Conservation (phyloP, 2,329 filamentous ascomycete species). For the Aspergillus arachidicola region DNA sequence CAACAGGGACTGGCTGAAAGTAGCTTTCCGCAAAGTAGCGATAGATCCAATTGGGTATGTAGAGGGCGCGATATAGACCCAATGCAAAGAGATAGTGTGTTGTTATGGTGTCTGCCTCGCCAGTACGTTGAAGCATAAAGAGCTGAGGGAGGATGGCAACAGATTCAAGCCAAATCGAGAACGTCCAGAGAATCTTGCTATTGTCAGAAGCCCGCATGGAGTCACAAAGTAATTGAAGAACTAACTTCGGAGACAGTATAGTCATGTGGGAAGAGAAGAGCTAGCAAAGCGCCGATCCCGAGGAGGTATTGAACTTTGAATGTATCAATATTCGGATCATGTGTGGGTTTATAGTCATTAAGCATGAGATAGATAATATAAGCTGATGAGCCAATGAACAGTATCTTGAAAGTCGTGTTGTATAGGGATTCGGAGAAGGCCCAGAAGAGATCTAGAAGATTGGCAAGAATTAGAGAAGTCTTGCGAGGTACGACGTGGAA, state of each 20-base stretch:
- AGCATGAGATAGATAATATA: conserved; percentile 99
- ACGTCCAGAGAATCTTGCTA: conserved; percentile 84
- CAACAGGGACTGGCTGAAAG: conserved; percentile 82
- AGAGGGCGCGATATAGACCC: conserved; percentile 86
- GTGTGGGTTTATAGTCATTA: conserved; percentile 94
- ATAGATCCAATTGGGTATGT: conserved; percentile 99
- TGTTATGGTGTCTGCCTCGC: conserved; percentile 98
- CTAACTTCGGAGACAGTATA: conserved; percentile 72
- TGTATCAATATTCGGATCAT: conserved; percentile 95
- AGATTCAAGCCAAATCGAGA: conserved; percentile 96
- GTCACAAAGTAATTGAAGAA: conserved; percentile 16
- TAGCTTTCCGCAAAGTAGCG: conserved; percentile 79
- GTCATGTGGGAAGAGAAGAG: conserved; percentile 79
- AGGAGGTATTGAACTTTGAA: conserved; percentile 96
- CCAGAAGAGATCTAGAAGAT: conserved; percentile 75
- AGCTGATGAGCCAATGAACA: conserved; percentile 86
- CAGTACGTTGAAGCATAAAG: conserved; percentile 96
- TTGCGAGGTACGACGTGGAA: neutral
- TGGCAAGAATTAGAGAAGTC: neutral
- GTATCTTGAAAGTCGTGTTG: conserved; percentile 93
- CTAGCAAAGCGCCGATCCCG: conserved; percentile 75
- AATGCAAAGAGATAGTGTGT: conserved; percentile 96
- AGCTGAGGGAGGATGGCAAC: conserved; percentile 96
- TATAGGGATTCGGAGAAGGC: conserved; percentile 78
- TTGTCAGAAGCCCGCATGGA: conserved; percentile 5